These are phyloP conservation scores for Lipomyces oligophaga DNA, from an alignment of 805 yeast species.

Conservation along the genomic window DNA sequence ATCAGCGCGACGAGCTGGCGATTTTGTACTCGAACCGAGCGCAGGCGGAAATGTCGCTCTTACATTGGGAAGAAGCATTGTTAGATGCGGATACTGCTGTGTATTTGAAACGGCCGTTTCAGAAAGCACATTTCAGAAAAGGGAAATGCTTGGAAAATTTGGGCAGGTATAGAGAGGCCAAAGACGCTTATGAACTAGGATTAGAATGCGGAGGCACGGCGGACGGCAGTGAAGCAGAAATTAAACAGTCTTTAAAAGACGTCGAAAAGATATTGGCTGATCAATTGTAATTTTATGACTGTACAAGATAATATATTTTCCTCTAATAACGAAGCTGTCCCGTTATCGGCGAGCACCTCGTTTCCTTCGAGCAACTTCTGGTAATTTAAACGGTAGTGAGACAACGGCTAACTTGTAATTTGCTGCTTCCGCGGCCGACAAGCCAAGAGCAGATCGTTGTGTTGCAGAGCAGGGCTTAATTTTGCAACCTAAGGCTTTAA, in stretches of 20 bases:
- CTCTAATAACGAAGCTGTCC: neutral
- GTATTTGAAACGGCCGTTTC: slow-evolving; percentile 36
- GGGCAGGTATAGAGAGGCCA: slow-evolving; percentile 33
- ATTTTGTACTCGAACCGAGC: slow-evolving; percentile 38
- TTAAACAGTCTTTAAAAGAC: slow-evolving; percentile 26
- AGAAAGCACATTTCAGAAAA: slow-evolving; percentile 38
- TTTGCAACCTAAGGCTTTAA: slow-evolving; percentile 77
- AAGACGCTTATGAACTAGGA: slow-evolving; percentile 31
- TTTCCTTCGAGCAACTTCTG: slow-evolving; percentile 37
- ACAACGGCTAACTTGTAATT: slow-evolving; percentile 76
- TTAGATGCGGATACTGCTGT: slow-evolving; percentile 39
- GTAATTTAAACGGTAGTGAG: slow-evolving; percentile 84
- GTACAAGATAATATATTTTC: neutral
- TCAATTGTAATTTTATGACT: neutral
- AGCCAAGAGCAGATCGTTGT: slow-evolving; percentile 39
- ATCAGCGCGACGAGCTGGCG: slow-evolving; percentile 38
- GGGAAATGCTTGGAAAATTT: slow-evolving; percentile 34
- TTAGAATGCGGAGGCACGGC: slow-evolving; percentile 17
- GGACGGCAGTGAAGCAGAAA: slow-evolving; percentile 29
- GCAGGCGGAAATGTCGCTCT: slow-evolving; percentile 39
- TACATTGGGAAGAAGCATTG: slow-evolving; percentile 40
- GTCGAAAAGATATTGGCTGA: slow-evolving; percentile 11
- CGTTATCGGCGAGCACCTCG: slow-evolving; percentile 4
- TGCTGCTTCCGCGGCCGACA: slow-evolving; percentile 38
- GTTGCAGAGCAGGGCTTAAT: slow-evolving; percentile 59